Conservation (phyloP, 208 protist genomes). For the Wallacemonas rigidus region DNA sequence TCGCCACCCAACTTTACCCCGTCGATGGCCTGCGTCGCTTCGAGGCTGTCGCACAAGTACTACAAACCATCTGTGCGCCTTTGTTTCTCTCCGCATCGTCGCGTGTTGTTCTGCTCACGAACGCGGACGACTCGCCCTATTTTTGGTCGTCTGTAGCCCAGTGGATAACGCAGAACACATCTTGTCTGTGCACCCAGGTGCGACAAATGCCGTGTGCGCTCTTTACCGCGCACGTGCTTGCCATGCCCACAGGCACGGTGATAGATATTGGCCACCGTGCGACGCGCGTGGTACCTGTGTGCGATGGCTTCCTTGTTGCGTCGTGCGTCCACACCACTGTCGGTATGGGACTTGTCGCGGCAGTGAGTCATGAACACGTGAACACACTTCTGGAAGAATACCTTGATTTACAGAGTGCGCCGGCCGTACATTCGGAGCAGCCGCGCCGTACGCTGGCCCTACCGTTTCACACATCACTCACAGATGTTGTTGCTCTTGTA, state of each 20-base stretch:
- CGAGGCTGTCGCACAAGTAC: background rate
- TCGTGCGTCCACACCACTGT: background rate
- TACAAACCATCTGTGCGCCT: background rate
- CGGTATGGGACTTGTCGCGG: background rate
- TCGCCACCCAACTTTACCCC: background rate
- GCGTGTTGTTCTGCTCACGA: slow-evolving; percentile 20
- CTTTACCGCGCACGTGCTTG: slow-evolving; percentile 18
- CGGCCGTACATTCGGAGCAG: background rate
- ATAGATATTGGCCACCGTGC: slow-evolving; percentile 37
- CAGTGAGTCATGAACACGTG: background rate
- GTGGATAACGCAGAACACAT: slow-evolving; percentile 2
- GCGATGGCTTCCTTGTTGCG: slow-evolving; percentile 14
- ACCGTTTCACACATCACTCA: background rate
- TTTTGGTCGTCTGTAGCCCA: slow-evolving; percentile 21
- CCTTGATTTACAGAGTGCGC: background rate
- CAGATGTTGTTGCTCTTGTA: background rate
- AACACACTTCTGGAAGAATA: background rate
- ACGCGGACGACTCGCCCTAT: slow-evolving; percentile 17
- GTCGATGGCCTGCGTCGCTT: background rate
- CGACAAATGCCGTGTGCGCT: slow-evolving; percentile 8
- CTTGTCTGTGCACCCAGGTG: background rate
- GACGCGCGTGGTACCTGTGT: slow-evolving; percentile 36
- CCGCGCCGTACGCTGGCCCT: background rate
- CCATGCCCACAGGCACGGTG: slow-evolving; percentile 24
- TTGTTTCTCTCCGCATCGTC: background rate